phyloP scores from a whole-genome alignment of 1,139 yeast species.

The Hansenula sp. region DNA sequence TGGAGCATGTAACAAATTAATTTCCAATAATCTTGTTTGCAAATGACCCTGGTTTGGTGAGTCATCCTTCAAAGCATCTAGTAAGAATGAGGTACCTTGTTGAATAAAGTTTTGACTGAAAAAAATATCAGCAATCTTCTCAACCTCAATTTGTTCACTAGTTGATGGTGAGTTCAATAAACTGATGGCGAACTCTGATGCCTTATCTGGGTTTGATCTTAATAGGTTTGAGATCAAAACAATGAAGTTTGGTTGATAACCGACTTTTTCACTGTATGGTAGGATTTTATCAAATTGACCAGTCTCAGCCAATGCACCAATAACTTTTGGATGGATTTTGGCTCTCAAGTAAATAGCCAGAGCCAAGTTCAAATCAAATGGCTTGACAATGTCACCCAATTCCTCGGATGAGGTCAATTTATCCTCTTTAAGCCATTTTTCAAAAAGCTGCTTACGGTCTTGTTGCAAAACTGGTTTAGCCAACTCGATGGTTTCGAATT shows the following conservation, averaged over 20 bases:
- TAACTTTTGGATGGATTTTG: slow-evolving; percentile 83
- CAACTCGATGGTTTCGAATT: slow-evolving; percentile 90
- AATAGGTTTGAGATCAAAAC: slow-evolving; percentile 87
- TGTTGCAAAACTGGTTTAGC: slow-evolving; percentile 96
- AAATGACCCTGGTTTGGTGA: slow-evolving; percentile 93
- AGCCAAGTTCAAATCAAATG: slow-evolving; percentile 81
- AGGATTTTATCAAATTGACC: slow-evolving; percentile 95
- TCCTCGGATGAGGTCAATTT: slow-evolving; percentile 93
- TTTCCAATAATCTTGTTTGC: slow-evolving; percentile 92
- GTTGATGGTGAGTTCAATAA: slow-evolving; percentile 62
- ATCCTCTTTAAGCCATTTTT: slow-evolving; percentile 95
- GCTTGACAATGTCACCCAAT: slow-evolving; percentile 92
- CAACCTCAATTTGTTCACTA: slow-evolving; percentile 68
- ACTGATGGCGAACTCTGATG: slow-evolving; percentile 93
- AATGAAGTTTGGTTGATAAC: slow-evolving; percentile 86
- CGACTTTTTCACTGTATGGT: slow-evolving; percentile 90
- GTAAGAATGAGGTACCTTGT: slow-evolving; percentile 97
- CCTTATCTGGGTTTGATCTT: slow-evolving; percentile 94
- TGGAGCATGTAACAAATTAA: slow-evolving; percentile 92
- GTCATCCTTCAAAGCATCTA: slow-evolving; percentile 94
- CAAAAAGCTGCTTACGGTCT: slow-evolving; percentile 89
- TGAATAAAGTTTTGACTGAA: slow-evolving; percentile 92
- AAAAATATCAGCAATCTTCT: slow-evolving; percentile 88
- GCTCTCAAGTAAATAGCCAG: slow-evolving; percentile 90
- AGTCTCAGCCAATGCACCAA: slow-evolving; percentile 87